Evolutionary conservation across 164 flowering plant genomes (phyloP).

Genomic region (Euptelea pleiosperma): DNA sequence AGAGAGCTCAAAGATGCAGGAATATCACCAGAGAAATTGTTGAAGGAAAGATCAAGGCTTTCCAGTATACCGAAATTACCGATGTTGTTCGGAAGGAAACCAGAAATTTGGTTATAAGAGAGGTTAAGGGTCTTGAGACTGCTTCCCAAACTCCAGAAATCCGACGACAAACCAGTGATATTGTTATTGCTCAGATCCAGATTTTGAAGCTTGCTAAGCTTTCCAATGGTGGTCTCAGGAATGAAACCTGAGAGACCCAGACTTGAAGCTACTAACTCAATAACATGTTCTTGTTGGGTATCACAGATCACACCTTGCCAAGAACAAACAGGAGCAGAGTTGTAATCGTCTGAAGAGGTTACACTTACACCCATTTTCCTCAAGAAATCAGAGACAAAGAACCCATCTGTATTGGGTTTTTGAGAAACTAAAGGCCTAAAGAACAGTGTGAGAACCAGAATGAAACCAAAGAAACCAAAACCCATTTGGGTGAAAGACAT

Average conservation of each 20-base stretch:
- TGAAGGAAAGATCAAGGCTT: conserved; percentile 60
- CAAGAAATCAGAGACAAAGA: conserved; percentile 59
- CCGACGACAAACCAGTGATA: conserved; percentile 68
- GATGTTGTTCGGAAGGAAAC: conserved; percentile 55
- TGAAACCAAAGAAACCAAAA: conserved; percentile 27
- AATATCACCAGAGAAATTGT: conserved; percentile 57
- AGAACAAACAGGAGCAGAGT: conserved; percentile 61
- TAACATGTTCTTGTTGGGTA: conserved; percentile 28
- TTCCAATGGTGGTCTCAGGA: conserved; percentile 85
- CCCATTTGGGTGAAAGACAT: conserved; percentile 41
- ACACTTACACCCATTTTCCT: conserved; percentile 49
- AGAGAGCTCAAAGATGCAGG: conserved; percentile 66
- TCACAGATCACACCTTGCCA: conserved; percentile 71
- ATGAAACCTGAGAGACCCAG: conserved; percentile 66
- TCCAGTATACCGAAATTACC: conserved; percentile 71
- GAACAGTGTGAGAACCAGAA: conserved; percentile 40
- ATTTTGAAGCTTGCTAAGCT: conserved; percentile 54
- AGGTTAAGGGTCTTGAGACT: conserved; percentile 55
- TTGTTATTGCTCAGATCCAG: conserved; percentile 85
- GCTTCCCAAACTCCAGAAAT: conserved; percentile 74
- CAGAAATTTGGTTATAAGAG: conserved; percentile 59
- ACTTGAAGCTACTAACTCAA: conserved; percentile 41
- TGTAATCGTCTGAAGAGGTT: conserved; percentile 25
- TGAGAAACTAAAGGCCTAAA: conserved; percentile 45
- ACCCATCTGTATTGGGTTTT: conserved; percentile 78